Evolutionary conservation across 1,284 basidiomycete genomes (phyloP), one percentile per base, ranked within the genome.

Genomic region (Cutaneotrichosporon daszewskae): DNA sequence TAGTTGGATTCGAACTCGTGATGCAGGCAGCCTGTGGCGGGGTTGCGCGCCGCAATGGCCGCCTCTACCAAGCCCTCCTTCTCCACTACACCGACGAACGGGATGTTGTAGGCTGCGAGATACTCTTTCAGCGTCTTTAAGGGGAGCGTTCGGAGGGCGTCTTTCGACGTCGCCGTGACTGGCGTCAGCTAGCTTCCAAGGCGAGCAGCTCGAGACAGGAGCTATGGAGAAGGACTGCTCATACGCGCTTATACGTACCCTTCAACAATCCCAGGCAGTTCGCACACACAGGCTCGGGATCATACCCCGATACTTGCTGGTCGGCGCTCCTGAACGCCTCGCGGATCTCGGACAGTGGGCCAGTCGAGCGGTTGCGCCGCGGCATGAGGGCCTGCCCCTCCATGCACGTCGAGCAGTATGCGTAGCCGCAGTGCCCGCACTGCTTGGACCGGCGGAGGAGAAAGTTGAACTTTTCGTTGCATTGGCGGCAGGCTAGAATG

Each of bases 301-400:
- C 66, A 45, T 68, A 69, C 14, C 69, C 69, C 9, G 53, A 55
- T 17, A 43, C 31, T 37, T 36, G 54, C 20, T 47, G 16, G 16
- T 58, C 37, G 17, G 49, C 54, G 16, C 40, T 45, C 19, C 47
- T 43, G 28, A 62, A 36, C 38, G 55, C 59, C 18, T 53, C 59
- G 26, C 53, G 53, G 19, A 62, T 41, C 40, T 57, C 56, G 11
- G 42, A 43, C 25, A 59, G 39, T 26, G 54, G 28, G 10, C 44
- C 45, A 12, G n/a, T 37, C 32, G 12, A 49, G 11, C 23, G 48
- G n/a, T n/a, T n/a, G n/a, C n/a, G 43, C 5, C 68, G 59, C 13
- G 69, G 69, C 67, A 72, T 68, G 36, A 72, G 52, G 7, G 69
- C 69, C 35, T 69, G 66, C 1, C 64, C 66, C 29, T 66, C 62